These are phyloP conservation scores for Litchi chinensis DNA, from an alignment of 345 rosid genomes.

Conservation along the genomic window DNA sequence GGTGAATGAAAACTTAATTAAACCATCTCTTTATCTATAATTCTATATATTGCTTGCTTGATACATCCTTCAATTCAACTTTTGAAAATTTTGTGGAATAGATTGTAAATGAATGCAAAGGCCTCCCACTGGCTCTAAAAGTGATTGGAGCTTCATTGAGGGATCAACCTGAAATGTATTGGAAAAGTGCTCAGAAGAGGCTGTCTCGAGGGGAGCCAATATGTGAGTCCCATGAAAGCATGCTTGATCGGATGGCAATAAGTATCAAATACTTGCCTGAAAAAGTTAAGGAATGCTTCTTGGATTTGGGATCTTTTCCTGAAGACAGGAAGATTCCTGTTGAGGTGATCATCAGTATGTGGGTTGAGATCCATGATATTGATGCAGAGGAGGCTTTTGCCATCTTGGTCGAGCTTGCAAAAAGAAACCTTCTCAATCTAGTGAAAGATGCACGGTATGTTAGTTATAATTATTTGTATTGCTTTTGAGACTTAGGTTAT, in stretches of 20 bases:
- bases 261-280: slow-evolving; percentile 53
- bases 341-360: slow-evolving; percentile 80
- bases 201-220: slow-evolving; percentile 72
- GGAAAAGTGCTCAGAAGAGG: slow-evolving; percentile 70
- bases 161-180: slow-evolving; percentile 60
- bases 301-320: slow-evolving; percentile 94
- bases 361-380: slow-evolving; percentile 75
- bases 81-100: slow-evolving; percentile 26
- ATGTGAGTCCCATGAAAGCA: slow-evolving; percentile 69
- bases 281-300: slow-evolving; percentile 70
- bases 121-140: slow-evolving; percentile 95
- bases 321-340: slow-evolving; percentile 93
- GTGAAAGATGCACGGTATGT: slow-evolving; percentile 75
- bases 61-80: not conserved
- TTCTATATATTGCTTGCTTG: not conserved
- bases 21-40: not conserved
- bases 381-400: slow-evolving; percentile 67
- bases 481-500: not conserved
- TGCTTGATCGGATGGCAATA: slow-evolving; percentile 76
- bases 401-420: slow-evolving; percentile 66
- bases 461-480: not conserved
- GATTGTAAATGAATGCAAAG: slow-evolving; percentile 84
- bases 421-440: slow-evolving; percentile 78
- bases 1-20: slow-evolving; percentile 38
- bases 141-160: slow-evolving; percentile 83